phyloP scores from a whole-genome alignment of 768 basidiomycete genomes.

The Mycena crocata region DNA sequence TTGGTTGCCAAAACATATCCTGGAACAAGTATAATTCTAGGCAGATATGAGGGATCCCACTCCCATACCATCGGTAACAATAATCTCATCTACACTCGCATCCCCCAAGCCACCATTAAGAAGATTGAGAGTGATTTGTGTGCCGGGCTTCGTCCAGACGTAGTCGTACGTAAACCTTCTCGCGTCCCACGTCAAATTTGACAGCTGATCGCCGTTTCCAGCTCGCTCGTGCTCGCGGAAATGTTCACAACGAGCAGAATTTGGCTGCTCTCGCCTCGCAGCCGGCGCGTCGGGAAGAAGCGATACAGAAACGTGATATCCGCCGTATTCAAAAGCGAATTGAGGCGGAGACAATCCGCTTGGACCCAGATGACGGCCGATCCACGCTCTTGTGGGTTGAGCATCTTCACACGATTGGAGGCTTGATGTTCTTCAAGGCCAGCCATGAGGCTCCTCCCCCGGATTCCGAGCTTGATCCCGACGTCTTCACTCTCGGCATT shows the following conservation, averaged over 20 bases:
- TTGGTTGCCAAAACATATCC: constrained; percentile 15
- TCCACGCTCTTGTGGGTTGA: background rate
- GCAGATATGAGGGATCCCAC: constrained; percentile 3
- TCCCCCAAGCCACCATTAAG: background rate
- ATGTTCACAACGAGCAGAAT: constrained; percentile 9
- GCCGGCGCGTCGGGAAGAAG: background rate
- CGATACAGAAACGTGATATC: background rate
- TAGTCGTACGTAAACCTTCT: background rate
- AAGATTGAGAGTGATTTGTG: background rate
- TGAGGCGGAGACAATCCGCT: background rate
- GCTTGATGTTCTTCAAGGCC: constrained; percentile 1
- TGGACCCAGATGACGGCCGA: background rate
- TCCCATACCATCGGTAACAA: background rate
- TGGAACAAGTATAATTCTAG: constrained; percentile 6
- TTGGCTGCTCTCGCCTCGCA: background rate
- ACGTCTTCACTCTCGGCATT: constrained; percentile 17
- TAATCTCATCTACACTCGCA: constrained; percentile 10
- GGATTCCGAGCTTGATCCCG: background rate
- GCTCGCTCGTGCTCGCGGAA: background rate
- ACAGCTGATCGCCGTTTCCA: background rate
- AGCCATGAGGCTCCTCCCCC: constrained; percentile 17
- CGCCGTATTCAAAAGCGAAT: background rate
- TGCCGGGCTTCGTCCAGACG: background rate
- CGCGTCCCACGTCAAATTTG: background rate
- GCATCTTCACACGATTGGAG: background rate